These are phyloP conservation scores for Puccinia hordei DNA, from an alignment of 1,284 basidiomycete genomes.

Conservation along the genomic window DNA sequence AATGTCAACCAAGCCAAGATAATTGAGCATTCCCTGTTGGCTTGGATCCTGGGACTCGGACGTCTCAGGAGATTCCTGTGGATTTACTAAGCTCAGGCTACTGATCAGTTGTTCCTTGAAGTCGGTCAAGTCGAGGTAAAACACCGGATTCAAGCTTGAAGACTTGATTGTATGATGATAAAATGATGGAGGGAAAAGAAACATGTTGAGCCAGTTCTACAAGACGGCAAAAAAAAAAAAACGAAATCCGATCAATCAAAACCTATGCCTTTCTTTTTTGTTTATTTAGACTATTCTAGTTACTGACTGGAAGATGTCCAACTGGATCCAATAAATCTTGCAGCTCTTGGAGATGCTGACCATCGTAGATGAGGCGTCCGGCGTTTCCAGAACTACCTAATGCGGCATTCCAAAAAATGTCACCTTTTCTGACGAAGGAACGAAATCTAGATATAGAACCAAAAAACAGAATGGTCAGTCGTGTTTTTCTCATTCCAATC, in stretches of 20 bases:
- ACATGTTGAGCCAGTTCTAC: constrained; percentile 58
- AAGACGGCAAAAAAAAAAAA: not conserved
- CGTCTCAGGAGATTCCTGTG: constrained; percentile 56
- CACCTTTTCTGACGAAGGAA: constrained; percentile 58
- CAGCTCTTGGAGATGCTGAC: constrained; percentile 58
- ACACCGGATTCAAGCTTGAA: constrained; percentile 48
- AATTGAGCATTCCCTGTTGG: constrained; percentile 57
- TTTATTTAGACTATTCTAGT: not conserved
- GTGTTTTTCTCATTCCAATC: not conserved
- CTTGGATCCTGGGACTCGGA: not conserved
- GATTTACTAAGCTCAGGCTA: constrained; percentile 59
- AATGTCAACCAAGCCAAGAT: constrained; percentile 57
- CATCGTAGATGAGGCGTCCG: constrained; percentile 60
- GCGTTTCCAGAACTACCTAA: constrained; percentile 56
- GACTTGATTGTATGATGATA: constrained; percentile 58
- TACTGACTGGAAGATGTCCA: constrained; percentile 59
- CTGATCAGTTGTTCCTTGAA: constrained; percentile 55
- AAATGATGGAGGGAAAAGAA: constrained; percentile 58
- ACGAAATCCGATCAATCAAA: not conserved
- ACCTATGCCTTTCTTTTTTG: not conserved
- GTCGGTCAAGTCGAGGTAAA: constrained; percentile 25
- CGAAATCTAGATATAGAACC: constrained; percentile 56
- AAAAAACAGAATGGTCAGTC: not conserved
- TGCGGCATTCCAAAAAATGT: constrained; percentile 60
- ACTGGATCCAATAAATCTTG: constrained; percentile 57